Evolutionary conservation across 352 stramenopile genomes (phyloP).

Genomic region (Phytophthora chlamydospora): DNA sequence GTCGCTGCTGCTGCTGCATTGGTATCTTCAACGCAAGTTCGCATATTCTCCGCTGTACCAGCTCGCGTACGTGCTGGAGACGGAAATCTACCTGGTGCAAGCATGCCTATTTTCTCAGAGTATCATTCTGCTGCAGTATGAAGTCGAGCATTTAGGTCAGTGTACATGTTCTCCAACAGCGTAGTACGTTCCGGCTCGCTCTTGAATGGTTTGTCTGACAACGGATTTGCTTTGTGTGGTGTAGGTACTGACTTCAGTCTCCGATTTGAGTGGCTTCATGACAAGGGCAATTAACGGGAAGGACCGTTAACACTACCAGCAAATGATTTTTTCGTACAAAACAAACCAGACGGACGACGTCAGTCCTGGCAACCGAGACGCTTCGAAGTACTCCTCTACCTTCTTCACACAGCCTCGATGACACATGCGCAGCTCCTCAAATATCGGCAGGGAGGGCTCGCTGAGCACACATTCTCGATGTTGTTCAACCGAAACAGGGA

Average conservation of each 20-base stretch:
- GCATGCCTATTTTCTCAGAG: neutral
- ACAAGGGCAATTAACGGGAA: neutral
- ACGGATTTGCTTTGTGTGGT: neutral
- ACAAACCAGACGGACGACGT: too few relatives aligned
- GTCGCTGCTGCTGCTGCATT: constrained; percentile 33
- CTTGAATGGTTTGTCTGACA: neutral
- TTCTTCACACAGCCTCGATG: constrained; percentile 69
- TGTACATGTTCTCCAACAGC: too few relatives aligned
- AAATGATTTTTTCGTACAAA: too few relatives aligned
- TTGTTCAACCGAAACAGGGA: too few relatives aligned
- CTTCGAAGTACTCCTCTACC: constrained; percentile 43
- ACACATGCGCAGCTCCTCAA: constrained; percentile 67
- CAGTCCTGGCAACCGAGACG: neutral
- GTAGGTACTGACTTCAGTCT: constrained; percentile 18
- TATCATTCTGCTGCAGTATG: constrained; percentile 17
- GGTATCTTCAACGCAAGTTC: constrained; percentile 31
- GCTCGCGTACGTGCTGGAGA: constrained; percentile 48
- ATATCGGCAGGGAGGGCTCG: constrained; percentile 22
- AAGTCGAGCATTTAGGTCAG: constrained; percentile 20
- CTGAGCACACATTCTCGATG: too few relatives aligned
- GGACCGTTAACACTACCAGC: too few relatives aligned
- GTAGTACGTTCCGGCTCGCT: neutral
- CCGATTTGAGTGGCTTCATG: constrained; percentile 12
- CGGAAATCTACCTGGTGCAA: constrained; percentile 21
- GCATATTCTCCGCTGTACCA: constrained; percentile 35